Evolutionary conservation across 2,329 filamentous ascomycete genomes (phyloP).

Genomic region (Sporothrix sp.): DNA sequence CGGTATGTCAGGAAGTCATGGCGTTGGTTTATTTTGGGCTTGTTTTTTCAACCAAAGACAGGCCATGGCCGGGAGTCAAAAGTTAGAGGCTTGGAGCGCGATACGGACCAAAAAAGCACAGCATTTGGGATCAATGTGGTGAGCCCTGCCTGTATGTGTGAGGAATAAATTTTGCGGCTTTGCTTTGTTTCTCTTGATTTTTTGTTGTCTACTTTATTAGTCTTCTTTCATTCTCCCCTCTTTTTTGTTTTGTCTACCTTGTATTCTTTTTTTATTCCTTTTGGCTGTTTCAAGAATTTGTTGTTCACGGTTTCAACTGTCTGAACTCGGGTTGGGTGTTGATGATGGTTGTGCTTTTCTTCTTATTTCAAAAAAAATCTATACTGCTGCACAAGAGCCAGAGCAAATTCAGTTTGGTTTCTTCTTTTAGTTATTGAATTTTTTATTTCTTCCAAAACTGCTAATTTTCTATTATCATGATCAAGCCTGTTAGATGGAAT

Average conservation of each 20-base stretch:
- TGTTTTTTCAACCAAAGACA: background rate
- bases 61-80: background rate
- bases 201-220: slow-evolving; percentile 15
- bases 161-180: slow-evolving; percentile 5
- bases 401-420: background rate
- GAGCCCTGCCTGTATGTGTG: background rate
- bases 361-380: background rate
- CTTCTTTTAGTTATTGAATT: slow-evolving; percentile 6
- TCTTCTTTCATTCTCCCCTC: slow-evolving; percentile 13
- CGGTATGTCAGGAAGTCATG: background rate
- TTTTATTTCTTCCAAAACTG: slow-evolving; percentile 7
- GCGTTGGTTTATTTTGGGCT: background rate
- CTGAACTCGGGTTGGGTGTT: background rate
- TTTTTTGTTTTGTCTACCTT: background rate
- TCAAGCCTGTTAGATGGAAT: too few species aligned
- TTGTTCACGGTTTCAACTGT: background rate
- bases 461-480: background rate
- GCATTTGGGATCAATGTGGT: slow-evolving; percentile 10
- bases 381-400: too few species aligned
- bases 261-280: background rate
- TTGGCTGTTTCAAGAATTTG: background rate
- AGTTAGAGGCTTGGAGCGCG: background rate
- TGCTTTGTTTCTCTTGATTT: background rate
- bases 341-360: background rate
- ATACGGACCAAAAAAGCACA: slow-evolving; percentile 9